Evolutionary conservation across 108 stramenopile genomes (phyloP), one percentile per base, ranked within the genome.

Genomic region (Stephanodiscus triporus): DNA sequence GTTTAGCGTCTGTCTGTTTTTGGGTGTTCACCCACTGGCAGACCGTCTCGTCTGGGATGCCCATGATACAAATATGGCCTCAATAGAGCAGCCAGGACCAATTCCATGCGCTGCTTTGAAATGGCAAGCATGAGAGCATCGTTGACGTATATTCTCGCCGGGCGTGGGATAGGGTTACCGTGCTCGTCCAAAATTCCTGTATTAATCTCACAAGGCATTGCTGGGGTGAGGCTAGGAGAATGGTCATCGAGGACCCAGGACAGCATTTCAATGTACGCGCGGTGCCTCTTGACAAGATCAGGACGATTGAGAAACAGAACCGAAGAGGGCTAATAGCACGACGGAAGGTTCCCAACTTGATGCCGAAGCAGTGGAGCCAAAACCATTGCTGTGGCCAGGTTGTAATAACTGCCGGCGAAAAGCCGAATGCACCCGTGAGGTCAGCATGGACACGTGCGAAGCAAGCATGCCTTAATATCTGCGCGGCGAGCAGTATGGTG

Each of bases 31-130:
- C n/a, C n/a, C 68, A 69, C 13, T 56, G 50, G 2, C 68, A 37
- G 19, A 56, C 6, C 0, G 4, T 20, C 4, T 9, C 2, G 2
- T 70, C 42, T 4, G 23, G 61, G 0, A 24, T 2, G 8, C 76
- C 76, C 76, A 70, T 64, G 2, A 77, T 0, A 27, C 22, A 50
- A 77, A 77, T 27, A 70, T 64, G 29, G 76, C 76, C 22, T 77
- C 63, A 1, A 77, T 63, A 0, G 45, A 4, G 63, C 68, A 9
- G 57, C 37, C 7, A 77, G 48, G 0, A 13, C 2, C 1, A 23
- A 0, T 40, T 63, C 14, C 62, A 77, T 69, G 0, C 14, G 10
- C 4, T 0, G 4, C 10, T 10, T 4, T 2, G 17, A 17, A 3
- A 32, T 3, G 32, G 30, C 57, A 0, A 29, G 7, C 3, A 58